Base-by-base conservation (phyloP, 306 rosid species). In the Castanea sativa region DNA sequence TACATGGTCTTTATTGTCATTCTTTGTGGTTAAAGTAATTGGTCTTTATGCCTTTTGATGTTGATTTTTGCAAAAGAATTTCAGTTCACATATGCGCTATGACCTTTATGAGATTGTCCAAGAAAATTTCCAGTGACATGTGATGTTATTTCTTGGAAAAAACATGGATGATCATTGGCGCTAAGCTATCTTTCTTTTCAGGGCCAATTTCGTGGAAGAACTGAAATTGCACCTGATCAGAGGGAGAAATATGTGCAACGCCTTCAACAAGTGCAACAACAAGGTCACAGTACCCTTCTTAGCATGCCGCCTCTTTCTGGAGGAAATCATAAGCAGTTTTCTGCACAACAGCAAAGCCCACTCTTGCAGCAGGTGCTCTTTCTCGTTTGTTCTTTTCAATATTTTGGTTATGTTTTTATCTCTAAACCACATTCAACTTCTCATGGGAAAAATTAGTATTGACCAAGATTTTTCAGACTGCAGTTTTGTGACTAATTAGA, bases 171-270 rank as follows among this genome's bases (percentile, higher is more conserved):
- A 49, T 49, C 16, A 70, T 78, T n/a, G 69, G 71, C 63, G 69
- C 55, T 85, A 74, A 27, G 72, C 85, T 43, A 68, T 78, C 71
- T 83, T 55, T 49, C 35, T 75, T 75, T 81, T 83, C 86, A 86
- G 92, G 95, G 93, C 4, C 92, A 90, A 77, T 82, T 91, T 87
- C 99, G 97, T 73, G 95, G 89, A 83, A 95, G 99, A 89, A 88
- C 98, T 84, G 99, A 95, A 88, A 87, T 92, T 65, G 92, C 97
- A 73, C 99, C 99, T 25, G 99, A 95, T 88, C 97, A 89, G 81
- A 88, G 98, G 83, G 99, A 95, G 87, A 95, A 95, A 59, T 95
- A 87, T 89, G 82, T 95, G 92, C 99, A 95, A 86, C 89, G 90
- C 82, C 90, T 85, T 73, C 98, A 95, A 80, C 98, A 95, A 84